Evolutionary conservation across 2,329 filamentous ascomycete species (phyloP), one percentile per base, ranked within the genome.

Genomic region (Phoma sp.): DNA sequence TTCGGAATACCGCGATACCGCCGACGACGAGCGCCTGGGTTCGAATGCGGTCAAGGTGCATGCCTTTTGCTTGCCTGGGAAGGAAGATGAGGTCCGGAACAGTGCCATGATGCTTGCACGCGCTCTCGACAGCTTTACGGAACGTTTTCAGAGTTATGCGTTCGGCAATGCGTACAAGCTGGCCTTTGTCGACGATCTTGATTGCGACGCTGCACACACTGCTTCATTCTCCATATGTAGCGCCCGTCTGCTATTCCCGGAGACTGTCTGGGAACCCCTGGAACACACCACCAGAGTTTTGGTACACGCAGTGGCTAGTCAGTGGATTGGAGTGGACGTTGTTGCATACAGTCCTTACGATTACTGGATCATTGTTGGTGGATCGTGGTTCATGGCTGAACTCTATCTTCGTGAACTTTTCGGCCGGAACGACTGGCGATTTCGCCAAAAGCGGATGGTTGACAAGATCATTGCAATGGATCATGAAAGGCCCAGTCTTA

Each of bases 291-390:
- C 91, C 4, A 85, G 92, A 57, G 87, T 85, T 48, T 79, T 99
- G 18, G 88, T 96, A 7, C 89, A 95, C 70, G 88, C 92, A 1
- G 80, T 98, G 42, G 91, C 95, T 9, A 90, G 87, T 55, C 95
- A 99, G 72, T 99, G 93, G 89, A 90, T 95, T 60, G 95, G 95
- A 13, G 89, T 99, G 59, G 93, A 93, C 69, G 90, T 99, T 62
- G 88, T 96, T 42, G 89, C 95, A 0, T 90, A 92, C 68, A 86
- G 89, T 36, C 85, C 87, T 14, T 82, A 83, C 46, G 95, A 99
- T 73, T 86, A 87, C 48, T 99, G 95, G 95, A 86, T 96, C 18
- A 88, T 93, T 10, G 84, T 95, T 48, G 96, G 93, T 11, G 89
- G 96, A 41, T 90, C 93, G 0, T 93, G 93, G 79, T 99, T 91